Evolutionary conservation across 306 rosid genomes (phyloP).

Genomic region (Lablab purpureus): DNA sequence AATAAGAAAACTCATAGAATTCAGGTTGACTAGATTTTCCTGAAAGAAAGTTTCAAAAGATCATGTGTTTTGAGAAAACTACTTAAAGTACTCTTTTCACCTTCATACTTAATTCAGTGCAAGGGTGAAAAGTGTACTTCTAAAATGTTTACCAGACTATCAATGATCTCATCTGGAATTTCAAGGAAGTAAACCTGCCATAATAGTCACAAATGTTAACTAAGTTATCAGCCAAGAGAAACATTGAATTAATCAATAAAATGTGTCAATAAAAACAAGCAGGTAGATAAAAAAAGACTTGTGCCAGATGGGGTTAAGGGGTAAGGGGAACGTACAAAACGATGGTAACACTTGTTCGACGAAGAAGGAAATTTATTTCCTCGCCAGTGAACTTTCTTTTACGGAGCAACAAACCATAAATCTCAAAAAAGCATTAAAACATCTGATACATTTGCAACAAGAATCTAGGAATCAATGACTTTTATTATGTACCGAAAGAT

Average conservation of each 20-base stretch:
- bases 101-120: conserved; percentile 54
- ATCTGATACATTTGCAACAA: conserved; percentile 3
- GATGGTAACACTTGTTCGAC: not conserved
- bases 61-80: conserved; percentile 51
- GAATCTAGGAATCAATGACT: conserved; percentile 17
- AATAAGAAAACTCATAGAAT: conserved; percentile 58
- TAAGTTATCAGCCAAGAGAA: conserved; percentile 19
- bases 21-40: conserved; percentile 46
- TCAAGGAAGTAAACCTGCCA: conserved; percentile 86
- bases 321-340: not conserved
- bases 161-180: conserved; percentile 85
- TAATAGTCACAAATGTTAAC: conserved; percentile 41
- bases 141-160: conserved; percentile 66
- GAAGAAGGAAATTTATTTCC: not conserved
- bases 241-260: conserved; percentile 23
- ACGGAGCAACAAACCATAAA: conserved; percentile 31
- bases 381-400: not conserved
- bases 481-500: conserved; percentile 13
- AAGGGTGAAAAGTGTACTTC: conserved; percentile 64
- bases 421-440: conserved; percentile 27
- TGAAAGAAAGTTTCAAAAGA: conserved; percentile 40
- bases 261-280: conserved; percentile 16
- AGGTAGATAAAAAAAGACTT: conserved; percentile 12
- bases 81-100: conserved; percentile 62
- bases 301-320: conserved; percentile 4